Evolutionary conservation across 2,329 filamentous ascomycete species (phyloP).

Genomic region (Leptographium radiaticola): DNA sequence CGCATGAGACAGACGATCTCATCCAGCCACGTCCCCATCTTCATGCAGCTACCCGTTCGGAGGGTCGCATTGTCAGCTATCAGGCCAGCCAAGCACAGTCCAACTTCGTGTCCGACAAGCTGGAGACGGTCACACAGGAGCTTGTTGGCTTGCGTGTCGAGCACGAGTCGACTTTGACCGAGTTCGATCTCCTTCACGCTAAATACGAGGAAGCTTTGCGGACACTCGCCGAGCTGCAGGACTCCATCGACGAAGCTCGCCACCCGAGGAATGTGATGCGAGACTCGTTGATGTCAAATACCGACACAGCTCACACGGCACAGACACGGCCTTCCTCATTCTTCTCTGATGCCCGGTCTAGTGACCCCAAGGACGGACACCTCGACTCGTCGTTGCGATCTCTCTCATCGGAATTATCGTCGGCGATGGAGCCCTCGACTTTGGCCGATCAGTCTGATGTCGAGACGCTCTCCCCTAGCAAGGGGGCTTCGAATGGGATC

Average conservation of each 20-base stretch:
- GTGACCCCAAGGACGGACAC: constrained; percentile 52
- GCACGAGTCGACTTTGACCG: constrained; percentile 70
- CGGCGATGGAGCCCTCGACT: constrained; percentile 62
- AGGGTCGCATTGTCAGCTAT: constrained; percentile 20
- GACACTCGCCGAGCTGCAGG: constrained; percentile 72
- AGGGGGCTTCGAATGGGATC: neutral
- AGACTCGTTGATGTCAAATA: constrained; percentile 42
- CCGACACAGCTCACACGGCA: constrained; percentile 33
- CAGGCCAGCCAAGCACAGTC: constrained; percentile 63
- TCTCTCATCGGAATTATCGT: constrained; percentile 87
- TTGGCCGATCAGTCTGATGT: constrained; percentile 50
- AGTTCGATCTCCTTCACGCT: constrained; percentile 67
- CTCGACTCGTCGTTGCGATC: constrained; percentile 74
- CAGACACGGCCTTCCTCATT: constrained; percentile 61
- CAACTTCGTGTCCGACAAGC: constrained; percentile 79
- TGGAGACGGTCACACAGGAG: constrained; percentile 84
- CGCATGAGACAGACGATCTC: neutral
- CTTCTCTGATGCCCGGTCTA: constrained; percentile 65
- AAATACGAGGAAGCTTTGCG: constrained; percentile 88
- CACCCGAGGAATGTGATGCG: constrained; percentile 40
- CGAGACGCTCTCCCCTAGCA: constrained; percentile 29
- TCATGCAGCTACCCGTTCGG: neutral
- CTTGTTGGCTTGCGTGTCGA: constrained; percentile 81
- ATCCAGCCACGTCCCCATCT: constrained; percentile 11
- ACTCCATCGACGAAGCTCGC: constrained; percentile 66